Evolutionary conservation across 2,329 filamentous ascomycete genomes (phyloP), one percentile per base, ranked within the genome.

Genomic region (Alternaria burnsii): DNA sequence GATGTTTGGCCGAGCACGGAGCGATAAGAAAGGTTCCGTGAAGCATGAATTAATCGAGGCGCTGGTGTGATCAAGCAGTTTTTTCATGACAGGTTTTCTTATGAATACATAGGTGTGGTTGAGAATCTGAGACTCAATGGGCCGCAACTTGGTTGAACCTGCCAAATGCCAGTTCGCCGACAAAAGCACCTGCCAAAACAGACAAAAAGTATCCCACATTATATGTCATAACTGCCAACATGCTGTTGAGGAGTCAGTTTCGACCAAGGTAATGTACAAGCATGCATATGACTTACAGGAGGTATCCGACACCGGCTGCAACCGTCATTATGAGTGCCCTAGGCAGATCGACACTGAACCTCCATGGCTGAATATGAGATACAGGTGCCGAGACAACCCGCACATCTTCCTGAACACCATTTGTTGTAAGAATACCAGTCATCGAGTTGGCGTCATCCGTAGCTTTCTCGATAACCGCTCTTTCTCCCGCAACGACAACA

Each of bases 191-290:
- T 5, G 83, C 89, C 11, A 96, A 84, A n/a, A 94, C 85, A 0
- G 91, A 93, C 55, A 93, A 79, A 76, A 94, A 94, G 76, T 95
- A 95, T 12, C 92, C 92, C 16, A 94, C 86, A 70, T 95, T 95
- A 82, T 92, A 88, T 1, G 91, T 94, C 92, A 95, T 97, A 74
- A 96, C 91, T 14, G 91, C 92, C 80, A 97, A 82, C 93, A 97
- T 97, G 61, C 93, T 97, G 69, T 38, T 18, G 52, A 55, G 53
- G 53, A 18, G 18, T 75, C 71, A 77, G 74, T 28, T 32, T 28
- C 32, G 32, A 36, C 32, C 32, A 36, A 36, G 12, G 32, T 14
- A 36, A 36, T 36, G 32, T 36, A 16, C 32, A 36, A 14, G 32
- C 32, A 36, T 28, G 20, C 44, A 22, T 42, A 34, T 22, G 24